phyloP scores from a whole-genome alignment of 2,329 filamentous ascomycete genomes.

The Verticillium klebahnii region DNA sequence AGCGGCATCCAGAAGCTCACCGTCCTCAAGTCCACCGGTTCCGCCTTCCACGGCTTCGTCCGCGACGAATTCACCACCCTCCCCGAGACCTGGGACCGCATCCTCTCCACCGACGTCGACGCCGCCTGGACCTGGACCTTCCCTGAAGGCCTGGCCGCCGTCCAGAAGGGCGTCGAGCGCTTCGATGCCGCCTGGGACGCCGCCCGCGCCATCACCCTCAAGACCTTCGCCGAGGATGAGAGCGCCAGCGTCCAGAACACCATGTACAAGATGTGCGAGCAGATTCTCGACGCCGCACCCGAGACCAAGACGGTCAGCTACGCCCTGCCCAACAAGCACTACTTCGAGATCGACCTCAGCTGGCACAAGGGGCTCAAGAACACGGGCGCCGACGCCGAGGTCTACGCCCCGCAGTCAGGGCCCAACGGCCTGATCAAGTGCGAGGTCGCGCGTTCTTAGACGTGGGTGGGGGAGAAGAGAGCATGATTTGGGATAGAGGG shows the following conservation, averaged over 20 bases:
- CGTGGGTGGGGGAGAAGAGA: not conserved
- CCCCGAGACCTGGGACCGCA: slow-evolving; percentile 87
- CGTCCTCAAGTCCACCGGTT: slow-evolving; percentile 94
- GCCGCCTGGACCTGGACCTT: slow-evolving; percentile 79
- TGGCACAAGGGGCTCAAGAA: slow-evolving; percentile 97
- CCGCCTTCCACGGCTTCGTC: slow-evolving; percentile 91
- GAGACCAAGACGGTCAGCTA: slow-evolving; percentile 72
- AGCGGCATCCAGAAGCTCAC: slow-evolving; percentile 77
- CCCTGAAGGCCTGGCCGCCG: slow-evolving; percentile 62
- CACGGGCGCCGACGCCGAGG: slow-evolving; percentile 90
- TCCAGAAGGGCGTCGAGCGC: slow-evolving; percentile 55
- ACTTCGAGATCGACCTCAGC: slow-evolving; percentile 94
- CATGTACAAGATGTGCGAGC: slow-evolving; percentile 97
- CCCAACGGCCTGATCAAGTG: slow-evolving; percentile 96
- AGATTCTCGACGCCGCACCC: slow-evolving; percentile 73
- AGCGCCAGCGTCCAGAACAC: slow-evolving; percentile 93
- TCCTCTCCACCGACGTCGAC: slow-evolving; percentile 90
- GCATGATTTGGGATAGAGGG: not conserved
- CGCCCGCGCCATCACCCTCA: slow-evolving; percentile 82
- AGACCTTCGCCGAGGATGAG: slow-evolving; percentile 83
- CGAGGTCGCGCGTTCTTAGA: slow-evolving; percentile 62
- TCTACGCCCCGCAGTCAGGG: slow-evolving; percentile 87
- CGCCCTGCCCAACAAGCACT: slow-evolving; percentile 94
- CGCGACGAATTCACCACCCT: slow-evolving; percentile 91
- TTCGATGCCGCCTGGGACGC: slow-evolving; percentile 78